Base-by-base conservation (phyloP, 352 stramenopile genomes). In the Phytopythium helicoides region DNA sequence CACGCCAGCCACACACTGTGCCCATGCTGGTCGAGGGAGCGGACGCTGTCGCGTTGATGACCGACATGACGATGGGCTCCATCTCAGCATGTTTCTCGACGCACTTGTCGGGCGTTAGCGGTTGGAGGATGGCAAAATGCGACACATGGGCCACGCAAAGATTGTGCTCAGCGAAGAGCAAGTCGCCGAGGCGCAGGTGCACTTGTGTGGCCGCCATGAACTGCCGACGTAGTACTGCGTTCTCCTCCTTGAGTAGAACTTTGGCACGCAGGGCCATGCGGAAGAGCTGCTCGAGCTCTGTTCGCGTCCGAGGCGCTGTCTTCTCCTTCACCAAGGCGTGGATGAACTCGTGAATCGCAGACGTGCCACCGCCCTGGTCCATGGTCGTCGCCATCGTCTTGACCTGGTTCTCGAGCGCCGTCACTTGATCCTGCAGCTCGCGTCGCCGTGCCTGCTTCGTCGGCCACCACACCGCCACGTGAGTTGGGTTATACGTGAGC, bases 1-100 rank as follows among this genome's bases (percentile, higher is more conserved):
- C 59, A 21, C 55, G 36, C 63, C 63, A 71, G 28, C 63, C 63
- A 33, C 59, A 71, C 50, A 71, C 45, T 1, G 26, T 31, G 15
- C 42, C 42, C 42, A 35, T 49, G 45, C n/a, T 41, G 8, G 19
- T 12, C 11, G 45, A 38, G 5, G 28, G 1, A n/a, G 26, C 18
- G 3, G 26, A 38, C 1, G 25, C 23, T 5, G 44, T 39, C 6
- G 26, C 11, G 28, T 19, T 51, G 28, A 51, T 19, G 31, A 51
- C n/a, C 26, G 45, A 39, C 36, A 21, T 41, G 15, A 41, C 36
- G 36, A 41, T 41, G 15, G 36, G 36, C 45, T 51, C 26, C 23
- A 51, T 33, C 45, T 51, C 45, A n/a, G 45, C 45, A 28, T 51
- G 45, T 18, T 51, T 51, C 45, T 51, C 18, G n/a, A 51, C 18